These are phyloP conservation scores for Hypoxylon sp. DNA, from an alignment of 2,329 filamentous ascomycete genomes.

Conservation along the genomic window DNA sequence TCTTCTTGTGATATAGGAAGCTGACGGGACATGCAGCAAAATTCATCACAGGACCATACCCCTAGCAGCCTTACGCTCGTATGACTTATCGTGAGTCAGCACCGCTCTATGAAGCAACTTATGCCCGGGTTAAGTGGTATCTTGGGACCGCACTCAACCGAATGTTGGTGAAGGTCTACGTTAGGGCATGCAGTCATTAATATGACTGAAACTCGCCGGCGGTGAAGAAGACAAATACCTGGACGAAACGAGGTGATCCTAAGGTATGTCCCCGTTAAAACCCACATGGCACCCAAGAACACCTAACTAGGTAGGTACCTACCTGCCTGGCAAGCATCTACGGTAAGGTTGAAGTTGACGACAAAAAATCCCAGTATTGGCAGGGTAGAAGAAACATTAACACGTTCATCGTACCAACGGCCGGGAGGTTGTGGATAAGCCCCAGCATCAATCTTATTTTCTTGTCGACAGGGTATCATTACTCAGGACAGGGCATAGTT, in stretches of 20 bases:
- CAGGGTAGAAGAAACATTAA: conserved; percentile 32
- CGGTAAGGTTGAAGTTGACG: conserved; percentile 23
- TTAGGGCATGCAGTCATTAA: conserved; percentile 23
- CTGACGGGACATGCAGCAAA: conserved; percentile 27
- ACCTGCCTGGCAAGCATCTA: background rate
- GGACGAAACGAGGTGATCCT: conserved; percentile 23
- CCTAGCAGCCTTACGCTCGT: conserved; percentile 19
- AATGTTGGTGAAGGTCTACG: conserved; percentile 7
- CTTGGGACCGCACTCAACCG: conserved; percentile 11
- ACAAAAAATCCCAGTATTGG: conserved; percentile 12
- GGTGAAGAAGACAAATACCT: conserved; percentile 14
- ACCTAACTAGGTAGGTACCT: background rate
- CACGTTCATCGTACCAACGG: conserved; percentile 36
- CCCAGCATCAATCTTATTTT: conserved; percentile 29
- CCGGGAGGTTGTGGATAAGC: conserved; percentile 24
- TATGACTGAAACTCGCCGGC: conserved; percentile 27
- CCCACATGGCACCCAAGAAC: conserved; percentile 20
- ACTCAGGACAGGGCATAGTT: conserved; percentile 29
- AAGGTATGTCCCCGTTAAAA: conserved; percentile 23
- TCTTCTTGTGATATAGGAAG: conserved; percentile 24
- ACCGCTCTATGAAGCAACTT: conserved; percentile 31
- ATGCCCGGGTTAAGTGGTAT: conserved; percentile 19
- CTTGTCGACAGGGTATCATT: conserved; percentile 5
- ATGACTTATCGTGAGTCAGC: conserved; percentile 36
- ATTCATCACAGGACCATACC: conserved; percentile 36